These are phyloP conservation scores for Polygonum maritimum DNA, from an alignment of 148 eudicot genomes.

Conservation along the genomic window DNA sequence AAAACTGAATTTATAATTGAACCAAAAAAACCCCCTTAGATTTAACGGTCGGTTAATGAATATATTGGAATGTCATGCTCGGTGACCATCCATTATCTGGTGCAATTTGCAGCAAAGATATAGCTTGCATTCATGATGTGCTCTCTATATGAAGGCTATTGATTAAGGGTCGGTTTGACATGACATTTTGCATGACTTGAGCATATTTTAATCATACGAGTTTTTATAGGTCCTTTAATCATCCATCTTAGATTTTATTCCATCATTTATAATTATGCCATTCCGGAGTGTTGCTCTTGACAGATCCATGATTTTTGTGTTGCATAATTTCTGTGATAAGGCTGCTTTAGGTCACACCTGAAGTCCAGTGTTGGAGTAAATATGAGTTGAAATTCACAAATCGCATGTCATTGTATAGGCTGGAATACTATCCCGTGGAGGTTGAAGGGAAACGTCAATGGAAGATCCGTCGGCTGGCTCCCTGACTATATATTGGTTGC, in stretches of 20 bases:
- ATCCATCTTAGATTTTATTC: not conserved
- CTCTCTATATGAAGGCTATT: not conserved
- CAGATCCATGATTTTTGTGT: not conserved
- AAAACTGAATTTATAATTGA: not conserved
- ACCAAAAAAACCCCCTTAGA: not conserved
- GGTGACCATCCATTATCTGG: not conserved
- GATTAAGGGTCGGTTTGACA: not conserved
- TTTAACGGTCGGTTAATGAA: not conserved
- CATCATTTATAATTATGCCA: not conserved
- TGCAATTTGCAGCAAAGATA: not conserved
- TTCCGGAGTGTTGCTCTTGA: not conserved
- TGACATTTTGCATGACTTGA: not conserved
- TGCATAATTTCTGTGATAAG: not conserved
- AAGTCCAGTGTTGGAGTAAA: not conserved
- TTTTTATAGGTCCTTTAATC: not conserved
- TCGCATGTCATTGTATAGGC: slow-evolving; percentile 26
- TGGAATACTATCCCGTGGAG: slow-evolving; percentile 46
- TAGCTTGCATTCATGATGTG: not conserved
- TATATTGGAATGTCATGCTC: not conserved
- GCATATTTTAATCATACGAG: too few species aligned
- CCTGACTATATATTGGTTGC: slow-evolving; percentile 42
- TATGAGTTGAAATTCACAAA: not conserved
- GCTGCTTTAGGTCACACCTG: not conserved
- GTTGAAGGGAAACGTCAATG: slow-evolving; percentile 43
- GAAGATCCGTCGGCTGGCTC: slow-evolving; percentile 73